phyloP scores from a whole-genome alignment of 140 eudicot species.

The Cichorium intybus region DNA sequence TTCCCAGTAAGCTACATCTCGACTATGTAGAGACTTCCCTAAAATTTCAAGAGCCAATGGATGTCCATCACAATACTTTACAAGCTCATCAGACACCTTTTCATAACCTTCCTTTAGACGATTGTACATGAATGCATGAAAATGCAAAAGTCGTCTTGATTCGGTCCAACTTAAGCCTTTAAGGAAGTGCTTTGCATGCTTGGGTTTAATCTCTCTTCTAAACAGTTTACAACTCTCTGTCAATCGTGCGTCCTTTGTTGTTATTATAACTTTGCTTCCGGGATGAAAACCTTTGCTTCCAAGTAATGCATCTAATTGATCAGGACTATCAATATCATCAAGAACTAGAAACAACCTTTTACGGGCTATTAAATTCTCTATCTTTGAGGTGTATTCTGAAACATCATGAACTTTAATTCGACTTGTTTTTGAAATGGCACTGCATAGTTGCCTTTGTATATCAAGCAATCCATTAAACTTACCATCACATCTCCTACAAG shows the following conservation, averaged over 20 bases:
- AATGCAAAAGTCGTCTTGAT: too few species aligned
- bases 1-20: not conserved
- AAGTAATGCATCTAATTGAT: not conserved
- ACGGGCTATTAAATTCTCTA: not conserved
- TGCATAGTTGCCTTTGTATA: not conserved
- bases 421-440: not conserved
- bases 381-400: not conserved
- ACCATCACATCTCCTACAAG: not conserved
- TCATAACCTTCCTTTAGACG: too few species aligned
- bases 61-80: too few species aligned
- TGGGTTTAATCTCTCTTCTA: not conserved
- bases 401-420: not conserved
- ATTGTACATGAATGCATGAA: too few species aligned
- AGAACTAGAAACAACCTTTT: not conserved
- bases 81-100: too few species aligned
- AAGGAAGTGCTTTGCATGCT: not conserved
- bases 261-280: too few species aligned
- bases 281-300: not conserved
- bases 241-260: too few species aligned
- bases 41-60: too few species aligned
- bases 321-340: not conserved
- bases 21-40: too few species aligned
- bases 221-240: not conserved
- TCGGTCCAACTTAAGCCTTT: not conserved
- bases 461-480: not conserved